phyloP scores from a whole-genome alignment of 2,329 filamentous ascomycete species.

The Xylariomycetidae sp. region DNA sequence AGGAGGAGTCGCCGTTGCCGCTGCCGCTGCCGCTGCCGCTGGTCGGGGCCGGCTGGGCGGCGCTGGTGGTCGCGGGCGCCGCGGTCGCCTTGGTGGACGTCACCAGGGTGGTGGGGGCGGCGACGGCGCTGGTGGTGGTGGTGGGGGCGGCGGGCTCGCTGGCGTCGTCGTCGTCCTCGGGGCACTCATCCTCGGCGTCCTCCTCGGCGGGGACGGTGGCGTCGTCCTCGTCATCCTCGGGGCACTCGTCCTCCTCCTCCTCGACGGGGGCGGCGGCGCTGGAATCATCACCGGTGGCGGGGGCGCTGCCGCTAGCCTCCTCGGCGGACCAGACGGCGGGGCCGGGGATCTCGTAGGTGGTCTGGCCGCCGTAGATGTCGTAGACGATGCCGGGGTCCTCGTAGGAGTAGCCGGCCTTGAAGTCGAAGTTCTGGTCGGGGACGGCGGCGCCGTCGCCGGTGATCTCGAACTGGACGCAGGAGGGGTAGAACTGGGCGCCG shows the following conservation, averaged over 20 bases:
- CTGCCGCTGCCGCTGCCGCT: neutral
- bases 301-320: too few species aligned
- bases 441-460: conserved; percentile 45
- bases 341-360: conserved; percentile 30
- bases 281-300: neutral
- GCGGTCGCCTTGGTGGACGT: neutral
- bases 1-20: neutral
- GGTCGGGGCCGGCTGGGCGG: neutral
- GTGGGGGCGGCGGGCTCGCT: neutral
- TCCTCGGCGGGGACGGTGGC: neutral
- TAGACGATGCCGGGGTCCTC: conserved; percentile 52
- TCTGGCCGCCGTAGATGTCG: conserved; percentile 46
- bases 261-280: neutral
- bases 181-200: too few species aligned
- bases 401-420: conserved; percentile 49
- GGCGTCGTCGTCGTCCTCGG: neutral
- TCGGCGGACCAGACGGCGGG: conserved; percentile 27
- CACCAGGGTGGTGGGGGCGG: neutral
- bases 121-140: too few species aligned
- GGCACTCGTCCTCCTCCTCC: too few species aligned
- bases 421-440: conserved; percentile 36
- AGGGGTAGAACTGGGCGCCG: conserved; percentile 49
- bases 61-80: neutral
- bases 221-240: neutral
- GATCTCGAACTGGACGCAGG: conserved; percentile 55